Conservation (phyloP, 139 green algal genomes). For the Parachlorella kessleri region DNA sequence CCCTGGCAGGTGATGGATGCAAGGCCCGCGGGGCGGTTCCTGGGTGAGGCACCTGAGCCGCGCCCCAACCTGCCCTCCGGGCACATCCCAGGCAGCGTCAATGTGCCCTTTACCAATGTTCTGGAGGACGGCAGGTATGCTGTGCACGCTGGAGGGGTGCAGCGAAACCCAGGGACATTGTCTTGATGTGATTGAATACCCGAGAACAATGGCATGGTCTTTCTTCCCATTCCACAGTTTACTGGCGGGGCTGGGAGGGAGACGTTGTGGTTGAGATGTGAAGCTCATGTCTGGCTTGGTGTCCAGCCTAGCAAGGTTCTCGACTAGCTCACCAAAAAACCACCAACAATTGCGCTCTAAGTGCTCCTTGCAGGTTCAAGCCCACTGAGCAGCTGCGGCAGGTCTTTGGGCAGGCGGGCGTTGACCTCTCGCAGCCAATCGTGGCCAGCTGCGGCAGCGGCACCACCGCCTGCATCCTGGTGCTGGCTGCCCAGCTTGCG, state of each 20-base stretch:
- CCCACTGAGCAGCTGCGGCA: conserved; percentile 52
- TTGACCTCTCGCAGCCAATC: conserved; percentile 57
- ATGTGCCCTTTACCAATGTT: conserved; percentile 81
- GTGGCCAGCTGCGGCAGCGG: conserved; percentile 87
- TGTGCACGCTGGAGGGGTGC: too few relatives aligned
- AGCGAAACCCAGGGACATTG: too few relatives aligned
- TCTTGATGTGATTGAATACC: too few relatives aligned
- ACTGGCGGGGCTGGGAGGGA: too few relatives aligned
- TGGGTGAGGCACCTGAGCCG: conserved; percentile 81
- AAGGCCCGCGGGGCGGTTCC: conserved; percentile 62
- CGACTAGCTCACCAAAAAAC: too few relatives aligned
- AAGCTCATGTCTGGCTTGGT: too few relatives aligned
- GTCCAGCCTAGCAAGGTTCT: too few relatives aligned
- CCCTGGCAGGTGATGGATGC: conserved; percentile 80
- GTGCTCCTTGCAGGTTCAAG: conserved; percentile 46
- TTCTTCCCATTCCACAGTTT: too few relatives aligned
- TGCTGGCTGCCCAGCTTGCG: conserved; percentile 68
- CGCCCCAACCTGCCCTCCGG: conserved; percentile 73
- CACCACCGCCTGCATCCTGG: conserved; percentile 91
- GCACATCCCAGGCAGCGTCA: conserved; percentile 85
- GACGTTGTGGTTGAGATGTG: too few relatives aligned
- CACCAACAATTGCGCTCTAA: too few relatives aligned
- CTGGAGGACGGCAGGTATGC: conserved; percentile 39
- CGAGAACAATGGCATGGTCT: too few relatives aligned
- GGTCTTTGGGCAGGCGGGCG: conserved; percentile 65